phyloP scores from a whole-genome alignment of 164 flowering plant genomes.

The Chimonanthus salicifolius region DNA sequence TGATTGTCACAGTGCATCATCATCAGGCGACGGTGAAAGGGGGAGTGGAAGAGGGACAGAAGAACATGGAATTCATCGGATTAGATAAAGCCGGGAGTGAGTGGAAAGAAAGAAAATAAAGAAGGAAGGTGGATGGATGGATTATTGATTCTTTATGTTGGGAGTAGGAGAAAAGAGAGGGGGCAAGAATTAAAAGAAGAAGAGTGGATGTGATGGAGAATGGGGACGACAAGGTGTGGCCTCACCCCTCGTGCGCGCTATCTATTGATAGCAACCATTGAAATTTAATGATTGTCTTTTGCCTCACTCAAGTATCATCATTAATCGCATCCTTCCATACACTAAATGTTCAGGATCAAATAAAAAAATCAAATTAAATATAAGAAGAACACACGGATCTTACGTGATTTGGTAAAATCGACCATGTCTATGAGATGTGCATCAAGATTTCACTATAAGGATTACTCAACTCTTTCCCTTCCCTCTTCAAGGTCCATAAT shows the following conservation, averaged over 20 bases:
- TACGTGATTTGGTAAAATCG: too few species aligned
- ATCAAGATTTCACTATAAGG: too few species aligned
- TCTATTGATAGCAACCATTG: constrained; percentile 39
- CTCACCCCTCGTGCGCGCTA: constrained; percentile 50
- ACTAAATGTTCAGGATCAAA: too few species aligned
- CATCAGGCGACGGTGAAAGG: background rate
- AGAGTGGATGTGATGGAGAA: background rate
- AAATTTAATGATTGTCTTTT: background rate
- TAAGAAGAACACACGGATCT: too few species aligned
- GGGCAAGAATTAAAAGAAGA: background rate
- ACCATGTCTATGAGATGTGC: too few species aligned
- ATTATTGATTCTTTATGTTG: background rate
- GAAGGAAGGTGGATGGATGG: background rate
- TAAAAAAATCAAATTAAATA: too few species aligned
- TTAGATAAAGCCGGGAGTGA: background rate
- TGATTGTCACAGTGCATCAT: background rate
- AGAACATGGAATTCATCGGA: background rate
- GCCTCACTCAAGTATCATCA: constrained; percentile 37
- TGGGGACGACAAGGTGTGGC: background rate
- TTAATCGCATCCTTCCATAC: constrained; percentile 18
- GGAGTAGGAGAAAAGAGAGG: background rate
- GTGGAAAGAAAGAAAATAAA: background rate
- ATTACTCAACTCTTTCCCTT: background rate
- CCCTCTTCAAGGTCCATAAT: background rate
- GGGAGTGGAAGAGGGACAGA: background rate